phyloP scores from a whole-genome alignment of 73 alveolate genomes.

The Paramecium sonneborni region DNA sequence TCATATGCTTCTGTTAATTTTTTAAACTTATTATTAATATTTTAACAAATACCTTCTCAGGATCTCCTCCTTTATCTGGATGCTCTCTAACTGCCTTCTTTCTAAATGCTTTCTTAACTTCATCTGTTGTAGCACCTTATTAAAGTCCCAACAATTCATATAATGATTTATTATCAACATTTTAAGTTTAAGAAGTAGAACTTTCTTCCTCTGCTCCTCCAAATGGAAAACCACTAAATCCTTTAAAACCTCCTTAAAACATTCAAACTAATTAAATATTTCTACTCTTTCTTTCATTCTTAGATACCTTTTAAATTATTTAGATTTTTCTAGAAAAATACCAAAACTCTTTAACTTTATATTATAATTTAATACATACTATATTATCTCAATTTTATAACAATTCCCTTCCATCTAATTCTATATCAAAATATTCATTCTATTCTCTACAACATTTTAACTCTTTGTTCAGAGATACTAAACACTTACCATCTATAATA shows the following conservation, averaged over 20 bases:
- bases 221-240: constrained; percentile 57
- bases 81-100: constrained; percentile 89
- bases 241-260: constrained; percentile 72
- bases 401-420: neutral
- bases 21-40: constrained; percentile 74
- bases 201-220: constrained; percentile 65
- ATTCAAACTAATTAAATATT: neutral
- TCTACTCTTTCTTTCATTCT: neutral
- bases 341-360: neutral
- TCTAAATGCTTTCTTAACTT: constrained; percentile 89
- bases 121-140: constrained; percentile 85
- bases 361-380: neutral
- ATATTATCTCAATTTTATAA: neutral
- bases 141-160: constrained; percentile 93
- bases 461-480: no score
- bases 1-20: constrained; percentile 93
- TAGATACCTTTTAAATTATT: neutral
- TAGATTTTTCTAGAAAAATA: constrained; percentile 5
- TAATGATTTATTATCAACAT: constrained; percentile 84
- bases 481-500: no score
- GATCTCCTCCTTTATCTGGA: constrained; percentile 99
- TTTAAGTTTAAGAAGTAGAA: constrained; percentile 70
- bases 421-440: no score
- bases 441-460: no score
- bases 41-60: constrained; percentile 69